Base-by-base conservation (phyloP, 1,284 basidiomycete species). In the Pascua guehoae region DNA sequence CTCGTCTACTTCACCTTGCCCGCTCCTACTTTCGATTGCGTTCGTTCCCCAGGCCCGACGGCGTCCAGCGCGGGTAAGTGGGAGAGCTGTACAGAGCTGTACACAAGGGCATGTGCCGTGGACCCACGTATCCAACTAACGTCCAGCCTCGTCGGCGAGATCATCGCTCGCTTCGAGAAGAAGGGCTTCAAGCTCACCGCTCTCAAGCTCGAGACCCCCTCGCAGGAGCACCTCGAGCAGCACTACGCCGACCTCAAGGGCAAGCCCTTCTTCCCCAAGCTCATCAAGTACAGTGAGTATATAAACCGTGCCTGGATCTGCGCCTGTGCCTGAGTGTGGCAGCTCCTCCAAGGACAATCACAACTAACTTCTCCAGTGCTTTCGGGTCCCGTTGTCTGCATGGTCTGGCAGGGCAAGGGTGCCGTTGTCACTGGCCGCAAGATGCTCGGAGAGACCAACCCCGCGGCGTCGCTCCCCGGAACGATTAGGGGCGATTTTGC, bases 361-460 rank as follows among this genome's bases (percentile, higher is more conserved):
- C 9, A 3, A 41, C n/a, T 41, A 12, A 17, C 11, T 36, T 11
- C 3, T 48, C 18, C 54, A 71, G 70, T 97, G 94, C 84, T 86
- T 57, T 86, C 90, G 63, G 95, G 95, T 64, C 95, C 95, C 69
- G 95, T 99, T 68, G 88, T 96, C 72, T 90, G 85, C 73, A 96
- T 97, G 86, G 95, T 95, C 72, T 97, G 92, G 85, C 85, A 97
- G 81, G 95, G 95, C 69, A 87, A 94, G 71, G 91, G 96, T 76
- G 91, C 91, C 67, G 92, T 96, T 82, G 95, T 95, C 73, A 92
- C 89, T 63, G 93, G 93, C 69, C 91, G 93, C 80, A 84, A 79
- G 77, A 92, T 98, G 86, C 89, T 98, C 70, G 93, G 95, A 75
- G 87, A 92, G 49, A 98, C 96, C 76, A 97, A 98, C 87, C 96